A percentile compares a stretch with the other conserved stretches of the same genome.
Evolutionary conservation across 768 basidiomycete genomes (phyloP).

Genomic region (Cystofilobasidium ferigula): DNA sequence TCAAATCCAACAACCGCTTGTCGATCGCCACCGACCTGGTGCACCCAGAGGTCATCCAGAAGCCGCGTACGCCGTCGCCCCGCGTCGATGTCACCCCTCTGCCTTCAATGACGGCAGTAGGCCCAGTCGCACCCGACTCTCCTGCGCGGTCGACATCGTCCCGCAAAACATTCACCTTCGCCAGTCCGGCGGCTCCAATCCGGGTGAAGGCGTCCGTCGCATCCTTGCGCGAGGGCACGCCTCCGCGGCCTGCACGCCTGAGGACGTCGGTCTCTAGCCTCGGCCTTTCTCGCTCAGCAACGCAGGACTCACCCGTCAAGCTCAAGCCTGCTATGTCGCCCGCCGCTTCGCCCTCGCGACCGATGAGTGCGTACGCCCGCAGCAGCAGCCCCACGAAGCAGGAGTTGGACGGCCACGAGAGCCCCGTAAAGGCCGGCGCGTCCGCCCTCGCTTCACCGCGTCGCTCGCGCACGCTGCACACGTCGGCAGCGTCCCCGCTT

Average conservation of each 20-base stretch:
- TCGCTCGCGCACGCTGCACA: neutral
- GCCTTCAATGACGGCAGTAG: neutral
- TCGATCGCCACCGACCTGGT: neutral
- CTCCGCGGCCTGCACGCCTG: slow-evolving; percentile 2
- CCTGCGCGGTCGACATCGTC: slow-evolving; percentile 3
- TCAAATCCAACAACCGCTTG: neutral
- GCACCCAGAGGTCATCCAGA: neutral
- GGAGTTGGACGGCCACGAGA: slow-evolving; percentile 14
- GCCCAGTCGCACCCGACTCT: neutral
- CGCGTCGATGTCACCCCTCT: neutral
- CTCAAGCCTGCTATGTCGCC: neutral
- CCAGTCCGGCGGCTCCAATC: slow-evolving; percentile 23
- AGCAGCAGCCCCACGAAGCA: neutral
- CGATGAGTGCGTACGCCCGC: neutral
- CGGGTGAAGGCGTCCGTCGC: slow-evolving; percentile 18
- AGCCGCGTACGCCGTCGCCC: neutral
- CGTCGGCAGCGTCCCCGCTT: neutral
- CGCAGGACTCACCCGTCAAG: neutral
- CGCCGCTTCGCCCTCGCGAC: neutral
- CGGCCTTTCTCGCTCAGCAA: neutral
- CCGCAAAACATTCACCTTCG: slow-evolving; percentile 24
- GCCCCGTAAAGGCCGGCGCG: neutral
- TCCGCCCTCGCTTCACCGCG: neutral
- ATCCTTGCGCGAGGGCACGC: neutral
- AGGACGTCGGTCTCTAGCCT: slow-evolving; percentile 5